These are phyloP conservation scores for Tricholoma sp. DNA, from an alignment of 768 basidiomycete species.

Conservation along the genomic window DNA sequence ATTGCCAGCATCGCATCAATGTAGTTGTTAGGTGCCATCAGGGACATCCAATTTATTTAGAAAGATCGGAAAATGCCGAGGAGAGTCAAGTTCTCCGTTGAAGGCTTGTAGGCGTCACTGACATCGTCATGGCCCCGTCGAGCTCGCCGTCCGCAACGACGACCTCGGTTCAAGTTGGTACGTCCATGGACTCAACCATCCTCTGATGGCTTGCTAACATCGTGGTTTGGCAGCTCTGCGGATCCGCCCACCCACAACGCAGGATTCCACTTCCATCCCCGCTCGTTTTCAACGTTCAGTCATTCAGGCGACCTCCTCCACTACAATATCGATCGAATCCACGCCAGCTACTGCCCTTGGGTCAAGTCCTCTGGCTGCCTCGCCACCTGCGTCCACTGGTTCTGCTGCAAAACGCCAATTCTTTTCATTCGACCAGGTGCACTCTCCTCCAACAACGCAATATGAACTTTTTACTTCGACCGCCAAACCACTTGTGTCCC, in stretches of 20 bases:
- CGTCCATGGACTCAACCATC: constrained; percentile 28
- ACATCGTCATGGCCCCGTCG: constrained; percentile 65
- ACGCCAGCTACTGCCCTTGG: constrained; percentile 46
- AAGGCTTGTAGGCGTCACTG: constrained; percentile 22
- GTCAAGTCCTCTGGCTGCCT: constrained; percentile 44
- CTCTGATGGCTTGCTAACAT: constrained; percentile 12
- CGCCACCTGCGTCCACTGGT: constrained; percentile 38
- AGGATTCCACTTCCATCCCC: constrained; percentile 84
- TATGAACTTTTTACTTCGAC: constrained; percentile 81
- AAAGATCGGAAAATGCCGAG: too few relatives aligned
- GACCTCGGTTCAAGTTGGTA: constrained; percentile 93
- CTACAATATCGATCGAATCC: constrained; percentile 80
- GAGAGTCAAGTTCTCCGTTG: too few relatives aligned
- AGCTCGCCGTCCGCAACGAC: constrained; percentile 66
- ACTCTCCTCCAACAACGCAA: constrained; percentile 81
- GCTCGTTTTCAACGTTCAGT: constrained; percentile 90
- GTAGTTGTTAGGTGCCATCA: too few relatives aligned
- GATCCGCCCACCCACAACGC: constrained; percentile 81
- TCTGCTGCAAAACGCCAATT: constrained; percentile 69
- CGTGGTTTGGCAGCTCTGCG: constrained; percentile 57
- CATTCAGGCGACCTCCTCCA: constrained; percentile 70
- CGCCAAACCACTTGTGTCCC: constrained; percentile 76
- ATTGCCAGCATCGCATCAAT: too few relatives aligned
- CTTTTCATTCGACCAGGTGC: constrained; percentile 94
- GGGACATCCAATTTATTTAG: too few relatives aligned